Percentiles rank a stretch among this genome's conserved stretches.
These are phyloP conservation scores for Alloteropsis angusta DNA, from an alignment of 202 grass and related monocot genomes.

Conservation along the genomic window DNA sequence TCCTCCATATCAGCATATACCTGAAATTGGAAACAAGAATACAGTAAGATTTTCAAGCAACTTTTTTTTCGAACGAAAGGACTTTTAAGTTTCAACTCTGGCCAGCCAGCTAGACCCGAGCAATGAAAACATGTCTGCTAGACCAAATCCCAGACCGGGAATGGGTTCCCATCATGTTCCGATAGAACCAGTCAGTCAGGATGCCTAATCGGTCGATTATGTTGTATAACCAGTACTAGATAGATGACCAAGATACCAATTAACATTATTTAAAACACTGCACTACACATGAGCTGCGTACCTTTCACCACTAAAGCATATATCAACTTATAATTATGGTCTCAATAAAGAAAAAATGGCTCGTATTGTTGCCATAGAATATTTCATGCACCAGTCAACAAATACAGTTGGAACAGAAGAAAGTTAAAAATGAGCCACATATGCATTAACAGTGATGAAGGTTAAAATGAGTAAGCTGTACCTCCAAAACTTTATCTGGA, in stretches of 20 bases:
- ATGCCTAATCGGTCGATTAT: background rate
- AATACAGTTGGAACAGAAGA: background rate
- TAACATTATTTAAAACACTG: background rate
- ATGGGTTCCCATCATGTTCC: background rate
- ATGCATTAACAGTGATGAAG: background rate
- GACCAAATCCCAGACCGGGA: background rate
- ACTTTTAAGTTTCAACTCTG: background rate
- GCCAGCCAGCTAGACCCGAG: background rate
- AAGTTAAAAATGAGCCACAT: background rate
- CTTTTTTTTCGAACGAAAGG: background rate
- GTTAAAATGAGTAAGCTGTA: slow-evolving; percentile 14
- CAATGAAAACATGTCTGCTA: background rate
- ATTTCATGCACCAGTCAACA: background rate
- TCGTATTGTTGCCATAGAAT: background rate
- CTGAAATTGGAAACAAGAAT: slow-evolving; percentile 25
- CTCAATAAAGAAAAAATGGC: background rate
- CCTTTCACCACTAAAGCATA: background rate
- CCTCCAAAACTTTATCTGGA: slow-evolving; percentile 78
- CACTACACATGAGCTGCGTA: background rate
- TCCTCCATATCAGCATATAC: slow-evolving; percentile 83
- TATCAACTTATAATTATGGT: background rate
- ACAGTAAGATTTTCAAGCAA: background rate
- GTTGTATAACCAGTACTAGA: background rate
- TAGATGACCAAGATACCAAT: too few relatives aligned
- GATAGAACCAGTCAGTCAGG: background rate